Base-by-base conservation (phyloP, 176 grass and related monocot species). In the Triticum urartu region DNA sequence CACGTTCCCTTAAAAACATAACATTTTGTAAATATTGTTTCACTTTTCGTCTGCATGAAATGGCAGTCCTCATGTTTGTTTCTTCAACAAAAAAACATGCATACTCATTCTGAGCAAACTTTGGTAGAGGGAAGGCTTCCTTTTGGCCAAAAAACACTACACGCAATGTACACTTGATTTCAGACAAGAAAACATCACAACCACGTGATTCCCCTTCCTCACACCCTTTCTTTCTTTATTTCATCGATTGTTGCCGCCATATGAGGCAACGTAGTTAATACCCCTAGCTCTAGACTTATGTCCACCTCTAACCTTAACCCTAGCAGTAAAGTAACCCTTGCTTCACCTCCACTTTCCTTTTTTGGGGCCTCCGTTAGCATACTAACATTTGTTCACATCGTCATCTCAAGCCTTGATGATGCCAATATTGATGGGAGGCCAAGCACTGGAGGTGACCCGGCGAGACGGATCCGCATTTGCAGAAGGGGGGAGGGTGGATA, bases 391-490 rank as follows among this genome's bases (percentile, higher is more conserved):
- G 12, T 48, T 48, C 1, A 11, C 12, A 6, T 69, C 7, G 3
- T 21, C 17, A 7, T 9, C 18, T 24, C 5, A n/a, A 72, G 69
- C 40, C 10, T 40, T 22, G 35, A 38, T 71, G 68, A 71, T 5
- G 9, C 42, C 18, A 24, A 42, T 18, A n/a, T 9, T 5, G 69
- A 72, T 3, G 9, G 5, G 40, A 6, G 35, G 38, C 2, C 22
- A n/a, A 72, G 2, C 2, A 11, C 1, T 0, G 12, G 22, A 12
- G 40, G 35, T 1, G 36, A 5, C 2, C 21, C 0, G 2, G 2
- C 18, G 21, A 14, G 69, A 42, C 4, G 36, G 42, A 39, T 22
- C n/a, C 2, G 21, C 10, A 6, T 42, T 72, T 72, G 2, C 10
- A 11, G 28, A 35, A n/a, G 68, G 35, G 68, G n/a, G 3, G 39